phyloP scores from a whole-genome alignment of 2,329 filamentous ascomycete species.

The Aspergillus nomiae region DNA sequence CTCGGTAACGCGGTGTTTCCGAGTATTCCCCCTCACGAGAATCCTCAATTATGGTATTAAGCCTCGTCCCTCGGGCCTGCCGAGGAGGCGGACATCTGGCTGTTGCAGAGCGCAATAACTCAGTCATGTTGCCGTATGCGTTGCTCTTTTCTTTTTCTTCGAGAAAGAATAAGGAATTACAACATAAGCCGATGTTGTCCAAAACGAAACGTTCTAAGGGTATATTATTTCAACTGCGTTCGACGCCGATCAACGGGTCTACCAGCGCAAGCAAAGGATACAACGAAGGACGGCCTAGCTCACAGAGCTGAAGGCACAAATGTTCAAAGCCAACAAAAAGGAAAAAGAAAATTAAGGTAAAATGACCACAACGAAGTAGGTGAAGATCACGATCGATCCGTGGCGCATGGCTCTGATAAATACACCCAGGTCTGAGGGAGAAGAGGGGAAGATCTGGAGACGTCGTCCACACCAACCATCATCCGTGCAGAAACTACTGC shows the following conservation, averaged over 20 bases:
- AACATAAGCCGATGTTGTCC: conserved; percentile 13
- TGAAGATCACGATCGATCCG: conserved; percentile 23
- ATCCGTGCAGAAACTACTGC: conserved; percentile 36
- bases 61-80: conserved; percentile 59
- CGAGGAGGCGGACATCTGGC: conserved; percentile 56
- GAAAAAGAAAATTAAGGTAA: conserved; percentile 27
- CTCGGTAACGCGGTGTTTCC: conserved; percentile 16
- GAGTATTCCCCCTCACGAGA: conserved; percentile 33
- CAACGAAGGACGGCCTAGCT: conserved; percentile 32
- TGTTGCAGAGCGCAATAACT: conserved; percentile 50
- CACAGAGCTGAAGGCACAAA: conserved; percentile 36
- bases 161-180: not conserved
- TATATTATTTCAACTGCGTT: conserved; percentile 29
- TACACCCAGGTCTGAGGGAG: conserved; percentile 18
- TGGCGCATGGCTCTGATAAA: conserved; percentile 32
- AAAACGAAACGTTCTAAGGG: conserved; percentile 25
- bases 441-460: conserved; percentile 21
- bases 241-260: conserved; percentile 38
- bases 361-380: conserved; percentile 25
- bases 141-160: not conserved
- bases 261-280: conserved; percentile 22
- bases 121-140: conserved; percentile 46
- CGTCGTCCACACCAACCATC: conserved; percentile 15
- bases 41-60: conserved; percentile 69
- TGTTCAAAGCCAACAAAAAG: conserved; percentile 19